Evolutionary conservation across 2,329 filamentous ascomycete species (phyloP), one percentile per base, ranked within the genome.

Genomic region (Colletotrichum somersetense): DNA sequence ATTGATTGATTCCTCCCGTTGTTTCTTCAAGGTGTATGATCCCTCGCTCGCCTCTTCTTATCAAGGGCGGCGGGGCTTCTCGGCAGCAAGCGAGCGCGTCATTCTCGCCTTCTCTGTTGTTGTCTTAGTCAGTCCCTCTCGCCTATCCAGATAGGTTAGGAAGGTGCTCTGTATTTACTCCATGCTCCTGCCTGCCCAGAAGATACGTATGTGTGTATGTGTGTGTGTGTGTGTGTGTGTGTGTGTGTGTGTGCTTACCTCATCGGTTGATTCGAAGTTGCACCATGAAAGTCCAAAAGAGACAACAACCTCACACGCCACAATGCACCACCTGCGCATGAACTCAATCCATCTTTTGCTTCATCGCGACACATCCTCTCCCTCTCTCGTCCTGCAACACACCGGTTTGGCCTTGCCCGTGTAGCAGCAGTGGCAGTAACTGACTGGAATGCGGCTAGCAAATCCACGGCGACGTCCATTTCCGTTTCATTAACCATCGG

Each of bases 311-410:
- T 44, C 18, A 65, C 26, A 57, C 53, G 20, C 50, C 35, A 14
- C 20, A 57, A 35, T 40, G 62, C 53, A 65, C 56, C 52, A 59
- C 40, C 26, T 69, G 20, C 23, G 66, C 66, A 69, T 69, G 59
- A 72, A 69, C 46, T 35, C 30, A 23, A 61, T 26, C 48, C 48
- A 42, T 38, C 14, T 23, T 48, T 64, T 4, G 33, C 46, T 55
- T 26, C 59, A 56, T 64, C 46, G 59, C 52, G 30, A 42, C 65
- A 64, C n/a, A 35, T 26, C 12, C 12, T 16, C 46, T 38, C 14
- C 30, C 14, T 14, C 33, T 12, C 40, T 18, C 16, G 11, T 42
- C 40, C 11, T 8, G 53, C 55, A 42, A 7, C 55, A 58, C n/a
- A 10, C 35, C 55, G 7, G 16, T 26, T 57, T 3, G 46, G n/a